phyloP scores from a whole-genome alignment of 164 flowering plant genomes.

The Saururus chinensis region DNA sequence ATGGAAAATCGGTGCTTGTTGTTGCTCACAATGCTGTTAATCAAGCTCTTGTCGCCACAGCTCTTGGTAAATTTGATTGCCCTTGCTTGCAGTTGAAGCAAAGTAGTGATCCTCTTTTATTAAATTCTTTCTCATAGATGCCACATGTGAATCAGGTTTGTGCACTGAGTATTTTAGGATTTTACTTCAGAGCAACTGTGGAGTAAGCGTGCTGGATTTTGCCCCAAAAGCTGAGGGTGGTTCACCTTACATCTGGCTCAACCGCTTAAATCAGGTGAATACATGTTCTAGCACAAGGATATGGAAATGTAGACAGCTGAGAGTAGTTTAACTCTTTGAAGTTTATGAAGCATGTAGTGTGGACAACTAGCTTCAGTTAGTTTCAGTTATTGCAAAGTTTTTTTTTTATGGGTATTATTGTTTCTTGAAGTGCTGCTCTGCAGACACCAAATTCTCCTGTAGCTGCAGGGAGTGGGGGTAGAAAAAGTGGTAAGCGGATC shows the following conservation, averaged over 20 bases:
- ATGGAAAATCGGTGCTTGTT: slow-evolving; percentile 79
- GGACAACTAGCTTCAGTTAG: too few relatives aligned
- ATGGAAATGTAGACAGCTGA: not conserved
- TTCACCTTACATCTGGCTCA: slow-evolving; percentile 65
- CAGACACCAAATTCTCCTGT: slow-evolving; percentile 91
- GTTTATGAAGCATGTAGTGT: not conserved
- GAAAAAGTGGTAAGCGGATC: slow-evolving; percentile 57
- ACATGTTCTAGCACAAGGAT: not conserved
- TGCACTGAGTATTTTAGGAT: slow-evolving; percentile 81
- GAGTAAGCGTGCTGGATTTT: slow-evolving; percentile 88
- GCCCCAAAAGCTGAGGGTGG: slow-evolving; percentile 52
- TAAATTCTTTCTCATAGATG: not conserved
- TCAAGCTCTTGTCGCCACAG: slow-evolving; percentile 93
- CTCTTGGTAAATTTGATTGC: slow-evolving; percentile 44
- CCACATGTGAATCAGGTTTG: slow-evolving; percentile 36
- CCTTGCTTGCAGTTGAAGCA: slow-evolving; percentile 1
- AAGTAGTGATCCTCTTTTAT: too few relatives aligned
- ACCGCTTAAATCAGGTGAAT: slow-evolving; percentile 84
- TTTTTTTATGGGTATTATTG: not conserved
- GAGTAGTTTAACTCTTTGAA: not conserved
- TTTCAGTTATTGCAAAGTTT: too few relatives aligned
- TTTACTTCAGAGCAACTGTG: slow-evolving; percentile 93
- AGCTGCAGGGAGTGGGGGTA: slow-evolving; percentile 57
- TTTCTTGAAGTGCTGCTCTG: slow-evolving; percentile 9
- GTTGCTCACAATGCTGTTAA: slow-evolving; percentile 98